Base-by-base conservation (phyloP, 129 eudicot species). In the Tagetes patula region DNA sequence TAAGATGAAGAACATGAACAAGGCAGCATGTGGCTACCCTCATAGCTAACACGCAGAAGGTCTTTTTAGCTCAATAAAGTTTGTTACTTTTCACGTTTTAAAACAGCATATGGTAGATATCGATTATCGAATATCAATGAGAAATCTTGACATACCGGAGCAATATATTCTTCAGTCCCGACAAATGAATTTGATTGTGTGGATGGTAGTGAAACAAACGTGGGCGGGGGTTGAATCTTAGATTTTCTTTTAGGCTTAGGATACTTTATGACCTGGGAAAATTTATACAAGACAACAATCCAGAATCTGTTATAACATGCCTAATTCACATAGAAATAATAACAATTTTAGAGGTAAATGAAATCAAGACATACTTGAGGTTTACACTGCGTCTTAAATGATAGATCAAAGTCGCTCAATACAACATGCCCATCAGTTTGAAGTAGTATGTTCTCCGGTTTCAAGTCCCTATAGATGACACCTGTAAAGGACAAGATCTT, bases 161-260 rank as follows among this genome's bases (percentile, higher is more conserved):
- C 97, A 81, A 94, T 94, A 76, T 94, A 94, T 82, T 94, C 99
- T 83, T 94, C 99, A 31, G 99, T 94, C 69, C 99, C 99, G 58
- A 94, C 99, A 82, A 94, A 94, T 42, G 99, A 94, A 83, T 94
- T 94, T 60, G 99, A 94, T 69, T 94, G 99, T 39, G 93, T 82
- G 58, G 58, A 67, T 48, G 99, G 99, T 75, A 86, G 93, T 61
- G 99, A 96, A 62, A 94, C 84, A 65, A 94, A 86, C 34, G 80
- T 78, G 6, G 99, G 99, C 52, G 99, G 96, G 54, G 86, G 91
- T 69, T 86, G 89, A 66, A 85, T 84, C 76, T 86, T 83, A 32
- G 96, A 88, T 80, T 80, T 85, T 60, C 79, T 88, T 77, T 89
- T 93, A 38, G 83, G 75, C 34, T 59, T 84, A 49, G 96, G 76